Base-by-base conservation (phyloP, 495 filamentous ascomycete genomes). In the Staphylotrichum longicolle region DNA sequence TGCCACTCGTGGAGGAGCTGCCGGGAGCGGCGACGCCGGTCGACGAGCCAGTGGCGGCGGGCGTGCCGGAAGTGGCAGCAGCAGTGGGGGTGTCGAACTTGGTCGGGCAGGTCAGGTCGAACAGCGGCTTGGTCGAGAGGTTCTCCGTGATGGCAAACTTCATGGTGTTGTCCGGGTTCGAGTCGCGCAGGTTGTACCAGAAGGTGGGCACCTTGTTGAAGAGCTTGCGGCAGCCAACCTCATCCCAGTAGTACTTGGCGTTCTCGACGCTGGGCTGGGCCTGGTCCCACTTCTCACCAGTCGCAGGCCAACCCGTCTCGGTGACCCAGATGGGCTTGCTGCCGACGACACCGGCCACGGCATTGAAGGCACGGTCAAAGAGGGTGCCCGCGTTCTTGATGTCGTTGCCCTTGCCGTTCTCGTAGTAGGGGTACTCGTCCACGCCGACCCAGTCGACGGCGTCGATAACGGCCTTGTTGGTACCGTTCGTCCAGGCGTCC, bases 241-340 rank as follows among this genome's bases (percentile, higher is more conserved):
- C 76, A 53, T 89, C 75, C 88, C 88, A 91, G 79, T 84, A 91
- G 65, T 76, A 81, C 80, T 88, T 75, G 54, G 88, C 87, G 73
- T 91, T 91, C 48, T 73, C 74, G 30, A 74, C 60, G 60, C 77
- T 85, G 51, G 88, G 75, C 3, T 82, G 80, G 60, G 84, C 88
- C 60, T 82, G 65, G 68, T 82, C 82, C 74, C 81, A 75, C 34
- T 53, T 65, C 8, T 66, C 70, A 42, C 80, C 80, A 15, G 64
- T 60, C 40, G 69, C 57, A 8, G 80, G 80, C 77, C 78, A 83
- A 52, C 80, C 80, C 0, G 79, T 82, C 71, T 83, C 80, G 52
- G 77, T 80, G 20, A 83, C 68, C 80, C 80, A 83, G 58, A 83
- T 70, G 50, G 75, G 76, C 73, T 78, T 81, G 67, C 63, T 71